Evolutionary conservation across 805 yeast species (phyloP), one percentile per base, ranked within the genome.

Genomic region (Ogataea trehaloabstinens): DNA sequence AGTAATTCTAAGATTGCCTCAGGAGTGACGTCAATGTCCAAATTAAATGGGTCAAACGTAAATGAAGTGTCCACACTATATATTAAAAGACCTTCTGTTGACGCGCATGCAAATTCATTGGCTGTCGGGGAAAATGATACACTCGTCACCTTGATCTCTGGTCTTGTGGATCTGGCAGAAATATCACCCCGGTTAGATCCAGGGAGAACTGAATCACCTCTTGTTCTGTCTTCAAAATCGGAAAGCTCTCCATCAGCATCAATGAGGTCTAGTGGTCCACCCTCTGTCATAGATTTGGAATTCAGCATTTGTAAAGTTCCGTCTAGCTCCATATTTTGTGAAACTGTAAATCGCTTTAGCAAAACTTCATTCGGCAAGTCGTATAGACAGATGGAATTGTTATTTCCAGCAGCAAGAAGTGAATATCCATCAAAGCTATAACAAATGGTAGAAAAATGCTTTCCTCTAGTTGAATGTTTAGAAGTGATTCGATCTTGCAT

Each of bases 21-120:
- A 1, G 96, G 95, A 0, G 99, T 93, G 20, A 91, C 79, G 52
- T 93, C 98, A 33, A 89, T 70, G 58, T 91, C 98, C 56, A 93
- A 72, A 60, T 93, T 98, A 58, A 87, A 87, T 24, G 99, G 99
- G 68, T 93, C 99, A 58, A 93, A 93, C 20, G 81, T 66, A 35
- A 82, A 64, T 8, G 76, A 67, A 35, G 80, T 81, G 60, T 91
- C 95, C 28, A 89, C 76, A 1, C 95, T 82, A 59, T 76, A 93
- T 1, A 93, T 69, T 40, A 89, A 67, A 32, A 93, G 67, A 6
- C 99, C 99, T 60, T 91, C 98, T 0, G 99, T 93, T 0, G 96
- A 82, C 0, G 96, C 93, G 29, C 95, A 95, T 1, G 95, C 93
- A 70, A 93, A 93, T 24, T 95, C 80, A 16, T 83, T 72, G 2